phyloP scores from a whole-genome alignment of 2,329 filamentous ascomycete species.

The Lachnellula subtilissima region DNA sequence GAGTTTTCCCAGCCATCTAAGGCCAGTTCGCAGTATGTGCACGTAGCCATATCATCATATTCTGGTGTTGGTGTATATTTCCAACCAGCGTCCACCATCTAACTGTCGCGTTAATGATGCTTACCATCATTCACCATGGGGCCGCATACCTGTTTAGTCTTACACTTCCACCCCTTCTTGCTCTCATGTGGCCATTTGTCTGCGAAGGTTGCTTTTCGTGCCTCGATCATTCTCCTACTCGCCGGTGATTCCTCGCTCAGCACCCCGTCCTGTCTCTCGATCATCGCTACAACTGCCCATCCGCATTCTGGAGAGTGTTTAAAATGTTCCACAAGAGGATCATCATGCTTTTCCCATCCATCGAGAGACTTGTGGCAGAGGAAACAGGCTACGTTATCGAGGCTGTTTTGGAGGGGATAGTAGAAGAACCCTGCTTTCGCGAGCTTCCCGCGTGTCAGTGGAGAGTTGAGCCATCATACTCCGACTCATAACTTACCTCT shows the following conservation, averaged over 20 bases:
- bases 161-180: constrained; percentile 86
- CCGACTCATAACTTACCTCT: constrained; percentile 44
- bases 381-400: constrained; percentile 89
- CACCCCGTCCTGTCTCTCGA: constrained; percentile 57
- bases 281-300: constrained; percentile 71
- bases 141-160: constrained; percentile 69
- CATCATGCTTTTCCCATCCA: constrained; percentile 86
- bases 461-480: background rate
- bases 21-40: constrained; percentile 82
- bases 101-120: constrained; percentile 20
- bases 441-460: constrained; percentile 50
- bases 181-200: constrained; percentile 82
- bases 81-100: constrained; percentile 92
- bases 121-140: background rate
- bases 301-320: constrained; percentile 78
- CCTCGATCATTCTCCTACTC: constrained; percentile 64
- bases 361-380: constrained; percentile 78
- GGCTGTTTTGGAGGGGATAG: constrained; percentile 65
- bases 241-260: constrained; percentile 70
- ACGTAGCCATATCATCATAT: constrained; percentile 84
- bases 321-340: constrained; percentile 78
- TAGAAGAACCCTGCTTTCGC: constrained; percentile 91
- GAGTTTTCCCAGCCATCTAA: constrained; percentile 92
- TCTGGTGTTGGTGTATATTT: constrained; percentile 82
- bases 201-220: constrained; percentile 79